Conservation (phyloP, 148 eudicot genomes). For the Beta vulgaris region DNA sequence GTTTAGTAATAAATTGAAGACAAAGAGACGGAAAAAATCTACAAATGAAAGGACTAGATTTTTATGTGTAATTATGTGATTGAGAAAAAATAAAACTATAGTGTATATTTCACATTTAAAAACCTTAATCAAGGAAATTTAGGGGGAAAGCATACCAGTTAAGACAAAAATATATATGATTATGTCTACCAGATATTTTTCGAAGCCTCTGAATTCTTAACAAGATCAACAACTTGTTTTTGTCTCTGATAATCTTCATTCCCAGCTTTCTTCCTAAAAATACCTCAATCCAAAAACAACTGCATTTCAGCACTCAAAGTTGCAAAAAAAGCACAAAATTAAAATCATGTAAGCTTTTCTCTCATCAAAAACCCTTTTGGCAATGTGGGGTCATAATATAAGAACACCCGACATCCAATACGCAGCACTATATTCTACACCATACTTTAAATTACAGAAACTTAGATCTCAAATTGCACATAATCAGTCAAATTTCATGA, state of each 20-base stretch:
- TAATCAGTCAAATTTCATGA: too few species aligned
- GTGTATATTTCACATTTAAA: neutral
- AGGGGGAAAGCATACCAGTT: slow-evolving; percentile 51
- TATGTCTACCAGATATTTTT: slow-evolving; percentile 81
- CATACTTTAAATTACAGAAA: too few species aligned
- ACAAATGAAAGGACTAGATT: too few species aligned
- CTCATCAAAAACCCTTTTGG: slow-evolving; percentile 57
- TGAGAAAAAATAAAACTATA: too few species aligned
- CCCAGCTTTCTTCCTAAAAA: slow-evolving; percentile 72
- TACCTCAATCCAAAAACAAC: slow-evolving; percentile 51
- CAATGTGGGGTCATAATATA: slow-evolving; percentile 64
- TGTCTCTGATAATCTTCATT: slow-evolving; percentile 88
- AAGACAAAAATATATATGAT: slow-evolving; percentile 91
- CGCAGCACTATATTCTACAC: slow-evolving; percentile 96
- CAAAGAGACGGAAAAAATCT: too few species aligned
- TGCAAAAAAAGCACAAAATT: slow-evolving; percentile 88
- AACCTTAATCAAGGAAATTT: neutral
- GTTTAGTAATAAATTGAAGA: too few species aligned
- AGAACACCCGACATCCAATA: slow-evolving; percentile 93
- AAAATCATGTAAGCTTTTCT: slow-evolving; percentile 72
- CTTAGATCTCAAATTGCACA: too few species aligned
- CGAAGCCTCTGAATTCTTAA: slow-evolving; percentile 65
- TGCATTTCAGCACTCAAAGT: slow-evolving; percentile 92
- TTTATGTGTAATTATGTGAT: too few species aligned
- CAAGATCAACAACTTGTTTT: slow-evolving; percentile 65